Base-by-base conservation (phyloP, 2,329 filamentous ascomycete genomes). In the Venturia carpophila region DNA sequence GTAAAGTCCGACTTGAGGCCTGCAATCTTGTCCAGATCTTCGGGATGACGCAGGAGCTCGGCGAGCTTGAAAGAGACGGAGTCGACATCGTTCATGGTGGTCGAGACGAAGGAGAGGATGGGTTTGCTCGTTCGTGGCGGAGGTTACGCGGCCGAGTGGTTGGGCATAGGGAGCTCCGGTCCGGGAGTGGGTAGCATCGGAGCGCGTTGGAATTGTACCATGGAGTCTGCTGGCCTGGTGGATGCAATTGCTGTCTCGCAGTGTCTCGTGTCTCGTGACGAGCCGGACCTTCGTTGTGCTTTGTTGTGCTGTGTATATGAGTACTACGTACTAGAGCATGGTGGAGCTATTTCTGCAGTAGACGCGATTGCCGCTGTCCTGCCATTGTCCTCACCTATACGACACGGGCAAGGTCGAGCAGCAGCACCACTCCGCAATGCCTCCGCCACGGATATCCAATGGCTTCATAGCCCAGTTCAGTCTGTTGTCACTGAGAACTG, bases 21-120 rank as follows among this genome's bases (percentile, higher is more conserved):
- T 63, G 87, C 82, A 72, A 99, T 93, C 82, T 97, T 97, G 80
- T 99, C 94, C 70, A 99, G 87, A 78, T 99, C 94, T 75, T 99
- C 94, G 3, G 94, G 91, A 74, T 96, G 92, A 72, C 92, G 91
- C 70, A 99, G 87, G 68, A 97, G 86, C 81, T 97, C 93, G 69
- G 92, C 86, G 75, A 99, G 87, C 81, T 92, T 92, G 75, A 90
- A 85, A 60, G 84, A 84, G 68, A 82, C 78, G 66, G 79, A 75
- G 68, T 80, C 78, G 66, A 84, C 83, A 70, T 87, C 83, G 80
- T 85, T 88, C 86, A 84, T 90, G 70, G 49, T 69, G 45, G 19
- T 27, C 21, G 21, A 13, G 13, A 21, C 24, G 60, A 24, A 60
- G 56, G 19, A 39, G 15, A 5, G 55, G 55, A 5, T 60, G 21